Evolutionary conservation across 2,329 filamentous ascomycete species (phyloP).

Genomic region (Shiraia sp.): DNA sequence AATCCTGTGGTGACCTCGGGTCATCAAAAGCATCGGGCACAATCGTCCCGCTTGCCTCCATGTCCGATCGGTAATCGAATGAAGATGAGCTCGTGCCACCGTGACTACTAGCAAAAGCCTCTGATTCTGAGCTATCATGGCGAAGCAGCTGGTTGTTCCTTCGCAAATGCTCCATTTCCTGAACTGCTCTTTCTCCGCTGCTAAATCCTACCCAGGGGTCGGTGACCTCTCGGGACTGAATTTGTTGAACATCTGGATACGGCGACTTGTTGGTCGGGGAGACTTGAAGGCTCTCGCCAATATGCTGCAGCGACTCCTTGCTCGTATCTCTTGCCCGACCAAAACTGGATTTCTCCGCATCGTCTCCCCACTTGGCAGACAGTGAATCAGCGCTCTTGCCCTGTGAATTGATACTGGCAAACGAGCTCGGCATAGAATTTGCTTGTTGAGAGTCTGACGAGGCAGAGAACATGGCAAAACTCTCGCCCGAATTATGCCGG

Average conservation of each 20-base stretch:
- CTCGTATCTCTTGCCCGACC: constrained; percentile 21
- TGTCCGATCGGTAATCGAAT: constrained; percentile 34
- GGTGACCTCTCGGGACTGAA: constrained; percentile 16
- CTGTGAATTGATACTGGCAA: constrained; percentile 43
- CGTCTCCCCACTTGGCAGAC: constrained; percentile 33
- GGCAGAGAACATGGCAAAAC: constrained; percentile 67
- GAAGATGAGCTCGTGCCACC: constrained; percentile 31
- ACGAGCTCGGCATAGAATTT: constrained; percentile 58
- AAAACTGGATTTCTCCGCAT: constrained; percentile 37
- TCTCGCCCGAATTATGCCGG: constrained; percentile 63
- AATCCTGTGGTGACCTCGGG: constrained; percentile 26
- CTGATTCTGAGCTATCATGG: constrained; percentile 46
- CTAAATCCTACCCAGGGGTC: constrained; percentile 19
- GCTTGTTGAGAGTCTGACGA: constrained; percentile 61
- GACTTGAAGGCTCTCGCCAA: constrained; percentile 27
- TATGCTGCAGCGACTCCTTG: constrained; percentile 9
- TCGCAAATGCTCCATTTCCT: constrained; percentile 44
- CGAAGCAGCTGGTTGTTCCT: constrained; percentile 47
- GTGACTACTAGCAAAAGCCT: constrained; percentile 40
- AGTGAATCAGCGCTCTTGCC: constrained; percentile 28
- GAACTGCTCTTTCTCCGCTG: constrained; percentile 37
- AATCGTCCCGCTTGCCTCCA: constrained; percentile 50
- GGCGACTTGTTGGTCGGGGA: constrained; percentile 24
- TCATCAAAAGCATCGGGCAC: constrained; percentile 40
- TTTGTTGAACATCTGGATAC: constrained; percentile 11